Evolutionary conservation across 225 moss, liverwort and hornwort species (phyloP).

Genomic region (Bryum argenteum): DNA sequence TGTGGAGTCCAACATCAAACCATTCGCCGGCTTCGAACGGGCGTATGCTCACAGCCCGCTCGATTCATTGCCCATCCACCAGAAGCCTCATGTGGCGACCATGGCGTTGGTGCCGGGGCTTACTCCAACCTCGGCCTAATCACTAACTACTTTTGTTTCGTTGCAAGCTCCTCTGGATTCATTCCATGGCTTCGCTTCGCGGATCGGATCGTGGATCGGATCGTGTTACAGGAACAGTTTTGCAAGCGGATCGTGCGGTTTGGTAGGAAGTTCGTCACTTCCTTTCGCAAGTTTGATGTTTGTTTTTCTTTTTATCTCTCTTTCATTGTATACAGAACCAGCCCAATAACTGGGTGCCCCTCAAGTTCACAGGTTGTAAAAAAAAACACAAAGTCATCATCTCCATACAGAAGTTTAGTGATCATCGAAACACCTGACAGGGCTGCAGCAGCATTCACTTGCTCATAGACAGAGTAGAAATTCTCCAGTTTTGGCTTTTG

Average conservation of each 20-base stretch:
- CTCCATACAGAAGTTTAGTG: no score
- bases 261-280: slow-evolving; percentile 23
- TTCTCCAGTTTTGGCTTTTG: slow-evolving; percentile 30
- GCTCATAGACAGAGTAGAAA: slow-evolving; percentile 47
- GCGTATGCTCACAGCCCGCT: slow-evolving; percentile 42
- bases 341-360: slow-evolving; percentile 52
- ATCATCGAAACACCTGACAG: slow-evolving; percentile 10
- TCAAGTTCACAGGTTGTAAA: slow-evolving; percentile 44
- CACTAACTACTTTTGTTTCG: slow-evolving; percentile 18
- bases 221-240: slow-evolving; percentile 22
- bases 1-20: slow-evolving; percentile 36
- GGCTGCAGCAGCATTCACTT: slow-evolving; percentile 41
- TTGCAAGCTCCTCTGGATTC: slow-evolving; percentile 3
- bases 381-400: not conserved
- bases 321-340: slow-evolving; percentile 52
- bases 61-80: slow-evolving; percentile 60
- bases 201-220: not conserved
- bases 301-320: not conserved
- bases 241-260: slow-evolving; percentile 42
- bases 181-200: slow-evolving; percentile 16
- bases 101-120: slow-evolving; percentile 74
- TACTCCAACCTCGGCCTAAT: slow-evolving; percentile 81
- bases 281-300: slow-evolving; percentile 4
- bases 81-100: slow-evolving; percentile 66
- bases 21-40: slow-evolving; percentile 52